Conservation (phyloP, 2,329 filamentous ascomycete genomes). For the Fusarium chaquense region DNA sequence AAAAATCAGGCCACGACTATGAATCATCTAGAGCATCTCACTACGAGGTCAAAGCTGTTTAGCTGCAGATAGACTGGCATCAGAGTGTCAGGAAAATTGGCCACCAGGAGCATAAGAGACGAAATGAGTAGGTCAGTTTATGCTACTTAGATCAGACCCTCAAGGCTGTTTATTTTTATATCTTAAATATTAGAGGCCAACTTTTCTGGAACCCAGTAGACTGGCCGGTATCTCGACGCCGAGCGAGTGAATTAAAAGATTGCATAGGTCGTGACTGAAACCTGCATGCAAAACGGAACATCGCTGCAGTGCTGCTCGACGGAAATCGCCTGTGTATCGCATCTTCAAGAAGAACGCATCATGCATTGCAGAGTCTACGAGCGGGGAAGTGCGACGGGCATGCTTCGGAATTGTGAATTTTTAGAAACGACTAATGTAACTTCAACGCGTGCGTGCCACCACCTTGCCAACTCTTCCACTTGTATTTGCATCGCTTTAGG, state of each 20-base stretch:
- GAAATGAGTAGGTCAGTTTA: too few species aligned
- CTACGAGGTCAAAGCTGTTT: background rate
- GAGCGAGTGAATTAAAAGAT: background rate
- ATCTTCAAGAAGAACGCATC: conserved; percentile 10
- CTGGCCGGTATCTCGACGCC: background rate
- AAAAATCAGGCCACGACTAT: conserved; percentile 26
- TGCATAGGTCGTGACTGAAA: background rate
- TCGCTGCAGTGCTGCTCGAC: background rate
- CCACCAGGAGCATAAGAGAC: too few species aligned
- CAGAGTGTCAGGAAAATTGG: too few species aligned
- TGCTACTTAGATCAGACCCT: too few species aligned
- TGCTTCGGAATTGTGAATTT: conserved; percentile 26
- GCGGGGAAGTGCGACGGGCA: conserved; percentile 12
- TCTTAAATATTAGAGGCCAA: too few species aligned
- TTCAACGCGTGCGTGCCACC: conserved; percentile 34
- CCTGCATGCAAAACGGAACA: background rate
- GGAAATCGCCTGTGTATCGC: background rate
- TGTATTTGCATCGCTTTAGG: conserved; percentile 40
- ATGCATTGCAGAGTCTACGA: conserved; percentile 13
- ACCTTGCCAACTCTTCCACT: conserved; percentile 30
- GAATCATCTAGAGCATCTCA: conserved; percentile 10
- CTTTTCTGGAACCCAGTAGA: background rate
- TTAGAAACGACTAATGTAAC: conserved; percentile 40
- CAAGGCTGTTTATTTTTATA: too few species aligned
- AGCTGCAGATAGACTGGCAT: background rate